Base-by-base conservation (phyloP, 768 basidiomycete species). In the Erythrobasidium yunnanense region DNA sequence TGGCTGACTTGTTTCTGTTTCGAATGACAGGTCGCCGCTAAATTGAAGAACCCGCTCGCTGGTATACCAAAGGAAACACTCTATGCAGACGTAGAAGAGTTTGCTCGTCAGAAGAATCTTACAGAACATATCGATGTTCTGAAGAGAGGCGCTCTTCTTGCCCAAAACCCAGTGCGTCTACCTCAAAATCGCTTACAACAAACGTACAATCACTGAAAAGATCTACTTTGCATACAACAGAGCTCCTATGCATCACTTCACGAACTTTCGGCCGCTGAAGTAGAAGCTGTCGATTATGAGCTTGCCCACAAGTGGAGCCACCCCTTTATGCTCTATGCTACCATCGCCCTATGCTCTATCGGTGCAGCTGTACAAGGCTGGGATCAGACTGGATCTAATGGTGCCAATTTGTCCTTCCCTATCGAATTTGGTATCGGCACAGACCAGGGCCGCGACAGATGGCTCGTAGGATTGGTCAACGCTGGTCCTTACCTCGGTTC, bases 331-430 rank as follows among this genome's bases (percentile, higher is more conserved):
- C 76, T 83, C 13, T 83, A 82, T 71, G 15, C 33, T 20, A 78
- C 82, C 42, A 81, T 82, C 27, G 71, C 83, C 50, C 75, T 83
- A 52, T 84, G 86, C 69, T 86, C 85, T 18, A 75, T 89, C 51
- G 86, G 85, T 1, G 88, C 87, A 2, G 86, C 85, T 55, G 86
- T 88, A 20, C 87, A 89, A 57, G 72, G 70, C 15, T 83, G 82
- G 84, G 84, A 84, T 76, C 83, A 84, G 73, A 82, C 25, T 33
- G 45, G 55, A 7, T 34, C 30, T 15, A 85, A 84, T 70, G 84
- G 83, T 47, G 84, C 84, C 32, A 84, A 85, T 71, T 72, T 85
- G 49, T 81, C 79, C 15, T 84, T 83, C 74, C 83, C 84, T 1
- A 52, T 73, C 3, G 80, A 78, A 57, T 80, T 85, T 66, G 78